phyloP scores from a whole-genome alignment of 305 asterid genomes.

The Fraxinus nigra region DNA sequence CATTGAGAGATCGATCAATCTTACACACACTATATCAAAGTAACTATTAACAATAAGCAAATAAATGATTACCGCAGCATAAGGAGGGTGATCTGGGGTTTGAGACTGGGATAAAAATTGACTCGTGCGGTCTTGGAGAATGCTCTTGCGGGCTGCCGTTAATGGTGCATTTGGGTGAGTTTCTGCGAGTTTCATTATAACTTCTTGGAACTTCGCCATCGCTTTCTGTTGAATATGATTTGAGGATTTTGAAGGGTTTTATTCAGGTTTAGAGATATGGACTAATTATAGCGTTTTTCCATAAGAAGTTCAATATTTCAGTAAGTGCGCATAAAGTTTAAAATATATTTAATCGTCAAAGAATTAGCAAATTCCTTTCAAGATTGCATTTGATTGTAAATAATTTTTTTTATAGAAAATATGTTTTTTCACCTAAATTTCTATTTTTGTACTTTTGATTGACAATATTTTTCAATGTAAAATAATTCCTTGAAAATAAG shows the following conservation, averaged over 20 bases:
- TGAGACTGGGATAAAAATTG: slow-evolving; percentile 26
- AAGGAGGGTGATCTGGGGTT: slow-evolving; percentile 56
- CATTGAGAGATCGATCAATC: not conserved
- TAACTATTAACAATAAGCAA: not conserved
- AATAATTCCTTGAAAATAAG: too few species aligned
- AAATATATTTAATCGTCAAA: too few species aligned
- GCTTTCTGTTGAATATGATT: not conserved
- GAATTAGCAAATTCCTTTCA: too few species aligned
- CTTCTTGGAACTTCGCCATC: slow-evolving; percentile 37
- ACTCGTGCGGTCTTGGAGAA: slow-evolving; percentile 27
- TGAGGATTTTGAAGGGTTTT: not conserved
- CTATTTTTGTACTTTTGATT: too few species aligned
- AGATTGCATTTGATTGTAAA: too few species aligned
- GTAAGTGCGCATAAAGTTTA: too few species aligned
- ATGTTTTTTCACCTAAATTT: too few species aligned
- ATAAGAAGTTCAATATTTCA: not conserved
- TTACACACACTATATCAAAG: not conserved
- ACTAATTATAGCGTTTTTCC: not conserved
- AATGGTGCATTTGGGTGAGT: slow-evolving; percentile 34
- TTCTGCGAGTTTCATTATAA: slow-evolving; percentile 32
- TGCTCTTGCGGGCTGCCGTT: slow-evolving; percentile 19
- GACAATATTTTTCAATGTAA: too few species aligned
- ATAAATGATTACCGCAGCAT: slow-evolving; percentile 42
- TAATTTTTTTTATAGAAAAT: too few species aligned
- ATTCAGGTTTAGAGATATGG: not conserved